Evolutionary conservation across 2,329 filamentous ascomycete species (phyloP), one percentile per base, ranked within the genome.

Genomic region (Monilinia vaccinii-corymbosi): DNA sequence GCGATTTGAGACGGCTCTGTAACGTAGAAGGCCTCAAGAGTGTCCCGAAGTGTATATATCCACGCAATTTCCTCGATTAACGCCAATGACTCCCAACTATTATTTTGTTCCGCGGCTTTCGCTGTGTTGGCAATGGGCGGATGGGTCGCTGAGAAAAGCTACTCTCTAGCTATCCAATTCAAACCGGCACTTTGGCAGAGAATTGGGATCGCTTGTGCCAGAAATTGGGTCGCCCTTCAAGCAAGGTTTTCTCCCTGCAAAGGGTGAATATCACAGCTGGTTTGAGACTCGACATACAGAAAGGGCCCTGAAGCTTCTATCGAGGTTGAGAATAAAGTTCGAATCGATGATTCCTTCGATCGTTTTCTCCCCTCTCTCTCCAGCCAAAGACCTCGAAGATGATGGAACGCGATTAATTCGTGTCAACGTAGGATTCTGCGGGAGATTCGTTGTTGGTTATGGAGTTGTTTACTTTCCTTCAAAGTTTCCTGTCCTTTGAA

Each of bases 241-340:
- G 38, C n/a, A 44, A 32, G 7, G 11, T 4, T 9, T 32, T 4
- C n/a, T 23, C 25, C 32, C 32, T n/a, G 25, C 25, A 44, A 18
- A 10, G 18, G 28, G 38, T 42, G 28, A 32, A 53, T 53, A 42
- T 53, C 38, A 25, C n/a, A 44, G 28, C 32, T 53, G 18, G 13
- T 44, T 53, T n/a, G 51, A 53, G 50, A 23, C 40, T 53, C n/a
- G 38, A 53, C 51, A 13, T 38, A 38, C 51, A 53, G 38, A 42
- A n/a, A 9, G 38, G 32, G 31, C 51, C 38, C 25, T 38, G n/a
- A n/a, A 53, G 23, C n/a, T 8, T 25, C 25, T 23, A 2, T 42
- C 10, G 16, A 48, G 16, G 46, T 44, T 32, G 50, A 53, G 42
- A 32, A n/a, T 23, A 21, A 44, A 32, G 11, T 32, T 21, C 11